phyloP scores from a whole-genome alignment of 2,329 filamentous ascomycete genomes.

The Fonsecaea erecta region DNA sequence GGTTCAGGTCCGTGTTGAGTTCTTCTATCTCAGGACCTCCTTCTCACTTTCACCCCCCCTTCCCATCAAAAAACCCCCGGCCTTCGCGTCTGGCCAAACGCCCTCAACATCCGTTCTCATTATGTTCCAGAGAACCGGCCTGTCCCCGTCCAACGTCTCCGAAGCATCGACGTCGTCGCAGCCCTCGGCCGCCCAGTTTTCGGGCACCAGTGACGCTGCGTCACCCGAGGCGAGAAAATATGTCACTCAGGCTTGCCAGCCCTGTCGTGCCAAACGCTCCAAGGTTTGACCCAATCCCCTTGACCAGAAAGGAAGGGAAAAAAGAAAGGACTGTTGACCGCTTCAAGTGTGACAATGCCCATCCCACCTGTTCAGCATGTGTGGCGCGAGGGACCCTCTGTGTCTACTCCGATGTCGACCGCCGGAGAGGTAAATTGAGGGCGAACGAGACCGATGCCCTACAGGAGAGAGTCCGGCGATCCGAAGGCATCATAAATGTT shows the following conservation, averaged over 20 bases:
- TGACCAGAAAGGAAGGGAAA: background rate
- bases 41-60: background rate
- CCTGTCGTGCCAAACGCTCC: conserved; percentile 20
- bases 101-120: background rate
- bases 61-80: background rate
- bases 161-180: conserved; percentile 1
- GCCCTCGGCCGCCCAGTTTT: conserved; percentile 1
- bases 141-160: conserved; percentile 1
- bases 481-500: conserved; percentile 14
- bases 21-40: background rate
- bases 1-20: background rate
- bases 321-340: background rate
- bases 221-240: conserved; percentile 18
- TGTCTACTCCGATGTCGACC: conserved; percentile 17
- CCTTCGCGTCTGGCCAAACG: background rate
- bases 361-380: conserved; percentile 20
- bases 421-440: conserved; percentile 22
- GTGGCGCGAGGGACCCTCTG: conserved; percentile 10
- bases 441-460: conserved; percentile 19
- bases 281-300: conserved; percentile 10
- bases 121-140: background rate
- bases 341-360: conserved; percentile 22
- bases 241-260: conserved; percentile 20
- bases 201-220: background rate
- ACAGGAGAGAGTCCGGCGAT: conserved; percentile 12